phyloP scores from a whole-genome alignment of 257 asterid genomes.

The Dorcoceras hygrometricum region DNA sequence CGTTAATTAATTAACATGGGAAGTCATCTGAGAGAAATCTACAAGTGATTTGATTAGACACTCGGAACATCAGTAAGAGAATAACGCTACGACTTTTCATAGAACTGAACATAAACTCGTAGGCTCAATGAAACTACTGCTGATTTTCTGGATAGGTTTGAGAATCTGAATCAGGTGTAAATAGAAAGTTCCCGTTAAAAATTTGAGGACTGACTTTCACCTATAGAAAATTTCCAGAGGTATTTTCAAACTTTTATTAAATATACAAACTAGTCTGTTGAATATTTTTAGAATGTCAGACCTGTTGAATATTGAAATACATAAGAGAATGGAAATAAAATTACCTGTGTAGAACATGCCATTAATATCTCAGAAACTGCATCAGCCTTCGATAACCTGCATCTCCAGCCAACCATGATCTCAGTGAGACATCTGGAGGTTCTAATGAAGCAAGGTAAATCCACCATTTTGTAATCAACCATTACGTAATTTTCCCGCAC shows the following conservation, averaged over 20 bases:
- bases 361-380: slow-evolving; percentile 10
- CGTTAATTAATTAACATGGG: too few species aligned
- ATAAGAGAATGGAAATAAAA: background rate
- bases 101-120: too few species aligned
- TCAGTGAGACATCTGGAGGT: slow-evolving; percentile 11
- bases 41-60: too few species aligned
- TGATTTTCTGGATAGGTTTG: too few species aligned
- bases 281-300: background rate
- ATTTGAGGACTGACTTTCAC: too few species aligned
- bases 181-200: too few species aligned
- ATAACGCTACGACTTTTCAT: too few species aligned
- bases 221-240: background rate
- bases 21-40: too few species aligned
- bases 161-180: background rate
- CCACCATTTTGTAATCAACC: slow-evolving; percentile 21
- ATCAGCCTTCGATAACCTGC: slow-evolving; percentile 13
- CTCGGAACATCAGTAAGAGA: too few species aligned
- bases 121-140: too few species aligned
- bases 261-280: background rate
- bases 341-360: background rate
- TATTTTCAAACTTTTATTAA: background rate
- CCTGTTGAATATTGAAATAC: background rate
- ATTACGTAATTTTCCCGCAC: slow-evolving; percentile 1
- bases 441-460: slow-evolving; percentile 2
- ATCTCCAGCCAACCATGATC: slow-evolving; percentile 16